Evolutionary conservation across 192 early-diverging fungal genomes (phyloP), one percentile per base, ranked within the genome.

Genomic region (Coemansia sp.): DNA sequence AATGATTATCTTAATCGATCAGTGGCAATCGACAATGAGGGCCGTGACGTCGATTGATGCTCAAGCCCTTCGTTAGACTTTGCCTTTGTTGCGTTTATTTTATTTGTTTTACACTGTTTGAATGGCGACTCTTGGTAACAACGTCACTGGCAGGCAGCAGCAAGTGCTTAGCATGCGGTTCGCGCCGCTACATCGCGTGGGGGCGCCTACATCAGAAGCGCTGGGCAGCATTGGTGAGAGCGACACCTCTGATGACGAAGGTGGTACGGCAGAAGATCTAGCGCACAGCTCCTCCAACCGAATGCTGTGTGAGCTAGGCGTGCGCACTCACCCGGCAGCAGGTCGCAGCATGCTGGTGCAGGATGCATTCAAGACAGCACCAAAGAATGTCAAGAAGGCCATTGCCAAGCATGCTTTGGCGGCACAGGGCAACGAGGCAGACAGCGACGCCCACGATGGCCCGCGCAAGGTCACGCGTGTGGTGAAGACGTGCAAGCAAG

Each of bases 311-410:
- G 62, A 40, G 43, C 5, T 64, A 8, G 62, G 62, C 21, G 28
- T 35, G 55, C 55, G 55, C 16, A 58, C 55, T 8, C 55, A 35
- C 30, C 30, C 55, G 28, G 14, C 16, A 33, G 14, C 30, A 7
- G 55, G 55, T 2, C 28, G 55, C 55, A 40, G 40, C 39, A 11
- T 5, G 13, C 62, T 32, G 43, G 17, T 30, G 16, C 62, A 64
- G 19, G 39, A 40, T 28, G 28, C 62, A 40, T 32, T 30, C 43
- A 40, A 30, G 7, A 42, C 19, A 5, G 30, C 38, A 28, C 62
- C 62, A 23, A 64, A 64, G 62, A 40, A 28, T 39, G 43, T 64
- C 62, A 64, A 64, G 43, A 64, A 64, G 62, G 62, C 62, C 26
- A 64, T 64, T 30, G 62, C 43, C 62, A 23, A 47, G 43, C 62